Percentiles rank a stretch among this genome's conserved stretches.
Conservation (phyloP, 768 basidiomycete genomes). For the Serendipita indica region DNA sequence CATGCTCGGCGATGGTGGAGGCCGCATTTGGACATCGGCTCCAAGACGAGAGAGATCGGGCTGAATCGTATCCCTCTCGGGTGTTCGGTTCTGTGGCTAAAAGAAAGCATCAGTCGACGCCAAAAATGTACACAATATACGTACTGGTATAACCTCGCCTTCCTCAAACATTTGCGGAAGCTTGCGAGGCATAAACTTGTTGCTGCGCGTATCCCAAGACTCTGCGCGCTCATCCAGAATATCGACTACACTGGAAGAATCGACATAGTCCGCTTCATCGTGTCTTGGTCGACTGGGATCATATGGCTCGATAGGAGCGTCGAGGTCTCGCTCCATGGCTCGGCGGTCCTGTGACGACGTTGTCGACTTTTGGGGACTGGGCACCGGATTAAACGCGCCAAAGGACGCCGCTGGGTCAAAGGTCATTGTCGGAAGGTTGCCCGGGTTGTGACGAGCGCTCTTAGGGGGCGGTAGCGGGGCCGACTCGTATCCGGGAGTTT, state of each 20-base stretch:
- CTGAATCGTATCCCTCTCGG: background rate
- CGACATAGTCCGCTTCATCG: background rate
- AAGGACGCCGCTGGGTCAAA: background rate
- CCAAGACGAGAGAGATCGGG: background rate
- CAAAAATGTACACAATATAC: background rate
- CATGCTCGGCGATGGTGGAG: background rate
- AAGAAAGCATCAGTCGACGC: background rate
- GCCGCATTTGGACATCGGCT: background rate
- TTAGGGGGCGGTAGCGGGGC: constrained; percentile 2
- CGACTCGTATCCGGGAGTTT: background rate
- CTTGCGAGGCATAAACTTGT: background rate
- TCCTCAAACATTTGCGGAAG: background rate
- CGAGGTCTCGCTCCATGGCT: background rate
- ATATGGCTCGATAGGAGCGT: background rate
- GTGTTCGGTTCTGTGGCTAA: background rate
- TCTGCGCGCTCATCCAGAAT: constrained; percentile 2
- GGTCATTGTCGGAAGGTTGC: background rate
- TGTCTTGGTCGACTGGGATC: background rate
- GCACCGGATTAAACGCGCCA: background rate
- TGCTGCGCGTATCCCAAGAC: background rate
- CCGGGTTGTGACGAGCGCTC: background rate
- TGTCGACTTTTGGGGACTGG: background rate
- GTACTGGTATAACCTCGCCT: background rate
- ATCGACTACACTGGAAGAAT: background rate
- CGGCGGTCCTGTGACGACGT: background rate